These are phyloP conservation scores for Papilionanthe hybrid DNA, from an alignment of 116 monocot genomes.

Conservation along the genomic window DNA sequence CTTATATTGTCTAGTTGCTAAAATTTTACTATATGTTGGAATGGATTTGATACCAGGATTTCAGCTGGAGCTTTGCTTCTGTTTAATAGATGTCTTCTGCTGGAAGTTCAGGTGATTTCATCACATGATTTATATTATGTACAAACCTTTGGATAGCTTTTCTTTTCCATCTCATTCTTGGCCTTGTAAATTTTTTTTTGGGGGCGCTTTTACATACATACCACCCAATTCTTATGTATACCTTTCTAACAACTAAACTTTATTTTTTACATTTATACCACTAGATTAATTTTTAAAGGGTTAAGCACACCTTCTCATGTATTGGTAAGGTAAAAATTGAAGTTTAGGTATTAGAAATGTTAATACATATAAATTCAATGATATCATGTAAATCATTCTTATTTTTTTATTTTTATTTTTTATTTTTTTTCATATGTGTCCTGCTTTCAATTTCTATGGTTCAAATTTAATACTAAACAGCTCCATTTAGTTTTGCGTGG, in stretches of 20 bases:
- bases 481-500: not conserved
- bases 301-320: too few species aligned
- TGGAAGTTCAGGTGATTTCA: slow-evolving; percentile 62
- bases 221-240: too few species aligned
- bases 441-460: not conserved
- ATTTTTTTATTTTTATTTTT: too few species aligned
- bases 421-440: not conserved
- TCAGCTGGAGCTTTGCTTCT: slow-evolving; percentile 48
- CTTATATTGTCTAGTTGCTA: not conserved
- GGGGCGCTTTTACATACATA: too few species aligned
- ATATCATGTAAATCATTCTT: too few species aligned
- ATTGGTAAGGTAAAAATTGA: too few species aligned
- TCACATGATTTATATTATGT: not conserved
- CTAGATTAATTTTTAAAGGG: too few species aligned
- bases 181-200: too few species aligned
- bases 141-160: not conserved
- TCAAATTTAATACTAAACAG: not conserved
- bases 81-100: slow-evolving; percentile 68
- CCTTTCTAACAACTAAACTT: too few species aligned
- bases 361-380: too few species aligned
- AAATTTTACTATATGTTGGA: not conserved
- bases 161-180: not conserved
- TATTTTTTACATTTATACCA: too few species aligned
- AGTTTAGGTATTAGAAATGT: too few species aligned
- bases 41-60: slow-evolving; percentile 42